Base-by-base conservation (phyloP, 805 yeast genomes). In the Candida loeiensis region DNA sequence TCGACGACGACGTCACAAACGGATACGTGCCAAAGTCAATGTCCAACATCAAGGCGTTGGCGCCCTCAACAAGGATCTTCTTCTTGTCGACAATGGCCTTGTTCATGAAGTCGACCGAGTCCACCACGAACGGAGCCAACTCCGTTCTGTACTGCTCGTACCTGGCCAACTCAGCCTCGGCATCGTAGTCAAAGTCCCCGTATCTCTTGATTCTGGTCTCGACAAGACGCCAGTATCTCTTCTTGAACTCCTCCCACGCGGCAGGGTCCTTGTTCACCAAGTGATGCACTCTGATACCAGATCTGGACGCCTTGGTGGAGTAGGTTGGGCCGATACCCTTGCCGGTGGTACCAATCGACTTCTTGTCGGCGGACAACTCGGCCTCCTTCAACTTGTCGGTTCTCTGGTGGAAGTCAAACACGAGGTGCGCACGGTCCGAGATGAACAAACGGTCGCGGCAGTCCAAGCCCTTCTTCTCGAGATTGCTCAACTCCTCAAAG, bases 271-370 rank as follows among this genome's bases (percentile, higher is more conserved):
- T 85, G 50, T 85, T 80, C 29, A 89, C 93, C 57, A 93, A 76
- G 72, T 93, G 98, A 70, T 93, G 99, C 41, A 93, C 95, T 68
- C 99, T 80, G 53, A 93, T 74, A 59, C 99, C 99, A 15, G 97
- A 88, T 69, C 99, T 83, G 12, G 95, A 84, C 37, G 95, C 95
- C 72, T 93, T 93, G 48, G 99, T 89, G 18, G 97, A 83, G 64
- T 93, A 93, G 32, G 99, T 85, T 55, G 99, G 99, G 43, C 99
- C 99, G 57, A 93, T 93, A 67, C 99, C 99, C 63, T 93, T 93
- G 60, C 98, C 97, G 25, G 99, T 93, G 47, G 99, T 93, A 54
- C 99, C 99, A 55, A 93, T 91, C 18, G 86, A 76, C 61, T 88
- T 87, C 63, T 87, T 87, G 63, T 80, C 79, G 43, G 72, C 69